Conservation (phyloP, 345 rosid species). For the Eucalyptus dawsonii region DNA sequence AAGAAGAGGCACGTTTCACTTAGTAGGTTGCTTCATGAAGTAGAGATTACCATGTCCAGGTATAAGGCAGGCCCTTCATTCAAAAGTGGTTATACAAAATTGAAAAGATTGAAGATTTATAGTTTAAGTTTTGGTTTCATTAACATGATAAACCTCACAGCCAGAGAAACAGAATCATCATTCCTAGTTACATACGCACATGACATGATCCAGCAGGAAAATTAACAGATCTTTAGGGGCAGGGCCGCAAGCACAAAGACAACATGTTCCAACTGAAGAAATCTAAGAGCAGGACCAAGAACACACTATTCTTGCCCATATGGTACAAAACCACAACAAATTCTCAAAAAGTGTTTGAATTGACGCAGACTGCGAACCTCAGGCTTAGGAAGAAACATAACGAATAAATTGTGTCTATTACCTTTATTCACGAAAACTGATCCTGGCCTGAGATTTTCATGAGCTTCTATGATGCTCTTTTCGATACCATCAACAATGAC, state of each 20-base stretch:
- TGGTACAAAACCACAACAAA: background rate
- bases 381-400: background rate
- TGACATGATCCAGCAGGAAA: background rate
- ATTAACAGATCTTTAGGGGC: background rate
- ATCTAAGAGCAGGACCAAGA: background rate
- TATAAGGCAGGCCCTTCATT: background rate
- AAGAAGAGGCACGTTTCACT: background rate
- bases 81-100: background rate
- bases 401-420: constrained; percentile 4
- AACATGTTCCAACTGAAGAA: background rate
- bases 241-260: background rate
- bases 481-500: constrained; percentile 92
- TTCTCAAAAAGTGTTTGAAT: background rate
- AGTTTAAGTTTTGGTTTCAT: background rate
- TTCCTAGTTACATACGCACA: background rate
- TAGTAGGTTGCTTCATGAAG: background rate
- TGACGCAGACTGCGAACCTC: background rate
- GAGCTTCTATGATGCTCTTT: constrained; percentile 79
- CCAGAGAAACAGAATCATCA: background rate
- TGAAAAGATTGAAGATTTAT: background rate
- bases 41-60: background rate
- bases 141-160: background rate
- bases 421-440: constrained; percentile 70
- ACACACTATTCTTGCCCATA: background rate
- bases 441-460: constrained; percentile 82